Base-by-base conservation (phyloP, 2,329 filamentous ascomycete species). In the Monosporascus cannonballus region DNA sequence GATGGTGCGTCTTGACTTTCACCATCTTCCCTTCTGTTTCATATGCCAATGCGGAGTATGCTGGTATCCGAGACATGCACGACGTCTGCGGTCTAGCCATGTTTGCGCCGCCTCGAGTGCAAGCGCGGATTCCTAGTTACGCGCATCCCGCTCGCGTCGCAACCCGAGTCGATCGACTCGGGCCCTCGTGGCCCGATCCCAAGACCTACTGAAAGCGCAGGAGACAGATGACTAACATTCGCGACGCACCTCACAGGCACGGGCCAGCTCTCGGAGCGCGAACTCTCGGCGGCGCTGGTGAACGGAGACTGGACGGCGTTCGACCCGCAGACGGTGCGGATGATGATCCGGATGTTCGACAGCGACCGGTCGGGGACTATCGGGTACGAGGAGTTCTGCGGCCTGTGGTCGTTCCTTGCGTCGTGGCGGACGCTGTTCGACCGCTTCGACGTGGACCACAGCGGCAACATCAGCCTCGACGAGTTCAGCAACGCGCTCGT, bases 331-430 rank as follows among this genome's bases (percentile, higher is more conserved):
- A 99, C 94, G 1, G 92, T 97, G 59, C 87, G 87, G 66, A 96
- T 97, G 90, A 96, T 99, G 92, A 96, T 99, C 61, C 88, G 92
- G 67, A 97, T 99, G 94, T 99, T 99, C 73, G 93, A 97, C 73
- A 89, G 87, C 54, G 89, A 96, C 72, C 87, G 89, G 62, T 88
- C 83, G 56, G 91, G 92, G 49, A 89, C 87, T 15, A 95, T 99
- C 69, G 91, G 88, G 56, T 97, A 96, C 70, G 86, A 94, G 59
- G 94, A 97, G 72, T 99, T 99, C 71, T 95, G 92, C 67, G 93
- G 90, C 18, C 78, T 99, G 22, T 99, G 94, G 94, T 90, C 89
- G 18, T 99, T 97, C 73, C 80, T 99, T 39, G 90, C 90, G 37
- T 90, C 91, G 18, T 99, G 94, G 94, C 85, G 94, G 60, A 85